Conservation (phyloP, 2,329 filamentous ascomycete species). For the Elsinoe arachidis region DNA sequence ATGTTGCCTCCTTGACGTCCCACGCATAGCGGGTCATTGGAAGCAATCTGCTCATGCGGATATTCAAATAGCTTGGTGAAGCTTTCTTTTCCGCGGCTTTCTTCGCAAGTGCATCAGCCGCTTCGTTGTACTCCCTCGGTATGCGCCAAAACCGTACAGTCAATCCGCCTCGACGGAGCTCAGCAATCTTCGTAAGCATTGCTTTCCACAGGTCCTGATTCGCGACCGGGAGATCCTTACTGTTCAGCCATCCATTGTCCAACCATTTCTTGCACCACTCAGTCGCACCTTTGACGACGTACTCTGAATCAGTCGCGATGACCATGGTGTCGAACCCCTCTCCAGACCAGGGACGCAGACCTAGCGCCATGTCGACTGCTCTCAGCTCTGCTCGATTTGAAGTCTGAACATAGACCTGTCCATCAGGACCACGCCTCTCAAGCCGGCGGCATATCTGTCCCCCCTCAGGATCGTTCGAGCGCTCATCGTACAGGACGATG, state of each 20-base stretch:
- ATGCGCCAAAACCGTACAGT: not conserved
- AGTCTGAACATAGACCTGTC: not conserved
- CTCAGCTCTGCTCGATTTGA: not conserved
- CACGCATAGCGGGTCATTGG: too few relatives aligned
- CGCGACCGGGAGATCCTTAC: not conserved
- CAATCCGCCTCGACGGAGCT: not conserved
- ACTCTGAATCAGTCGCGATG: not conserved
- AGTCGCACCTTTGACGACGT: not conserved
- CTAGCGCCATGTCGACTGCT: not conserved
- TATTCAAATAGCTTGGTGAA: too few relatives aligned
- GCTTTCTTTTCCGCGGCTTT: too few relatives aligned
- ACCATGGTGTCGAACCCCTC: not conserved
- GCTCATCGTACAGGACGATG: too few relatives aligned
- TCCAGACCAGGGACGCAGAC: not conserved
- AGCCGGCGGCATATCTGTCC: too few relatives aligned
- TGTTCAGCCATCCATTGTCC: not conserved
- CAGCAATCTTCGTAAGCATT: not conserved
- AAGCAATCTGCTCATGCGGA: too few relatives aligned
- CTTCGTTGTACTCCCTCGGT: not conserved
- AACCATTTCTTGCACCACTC: not conserved
- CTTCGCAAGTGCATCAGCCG: not conserved
- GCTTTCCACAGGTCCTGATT: not conserved
- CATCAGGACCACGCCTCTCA: too few relatives aligned
- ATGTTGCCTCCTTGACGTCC: too few relatives aligned
- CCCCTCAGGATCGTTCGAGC: too few relatives aligned